Conservation (phyloP, 805 yeast genomes). For the Monosporozyma aerobia region DNA sequence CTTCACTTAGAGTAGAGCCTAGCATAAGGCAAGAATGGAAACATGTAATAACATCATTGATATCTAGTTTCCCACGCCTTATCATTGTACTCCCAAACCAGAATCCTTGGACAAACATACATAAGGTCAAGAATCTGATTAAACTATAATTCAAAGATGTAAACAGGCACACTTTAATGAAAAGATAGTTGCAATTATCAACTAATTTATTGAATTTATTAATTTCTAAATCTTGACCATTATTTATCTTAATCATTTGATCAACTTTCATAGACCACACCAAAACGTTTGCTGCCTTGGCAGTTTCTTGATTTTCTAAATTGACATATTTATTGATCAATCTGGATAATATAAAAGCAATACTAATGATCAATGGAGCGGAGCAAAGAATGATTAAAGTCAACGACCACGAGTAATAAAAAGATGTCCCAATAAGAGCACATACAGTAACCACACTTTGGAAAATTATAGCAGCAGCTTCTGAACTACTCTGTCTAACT, state of each 20-base stretch:
- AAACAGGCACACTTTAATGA: constrained; percentile 37
- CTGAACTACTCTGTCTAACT: constrained; percentile 56
- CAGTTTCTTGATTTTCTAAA: constrained; percentile 47
- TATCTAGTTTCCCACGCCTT: constrained; percentile 35
- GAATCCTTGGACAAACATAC: constrained; percentile 84
- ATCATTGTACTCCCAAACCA: constrained; percentile 81
- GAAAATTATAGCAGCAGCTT: constrained; percentile 48
- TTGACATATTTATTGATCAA: constrained; percentile 41
- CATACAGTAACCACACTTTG: constrained; percentile 45
- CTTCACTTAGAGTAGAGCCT: constrained; percentile 48
- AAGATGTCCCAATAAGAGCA: constrained; percentile 52
- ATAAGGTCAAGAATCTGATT: constrained; percentile 46
- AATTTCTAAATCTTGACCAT: constrained; percentile 47
- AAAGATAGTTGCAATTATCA: constrained; percentile 30
- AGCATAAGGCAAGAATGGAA: constrained; percentile 72
- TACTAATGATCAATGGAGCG: constrained; percentile 52
- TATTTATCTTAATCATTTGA: constrained; percentile 50
- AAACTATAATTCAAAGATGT: constrained; percentile 47
- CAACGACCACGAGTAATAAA: constrained; percentile 76
- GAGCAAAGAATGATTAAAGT: constrained; percentile 70
- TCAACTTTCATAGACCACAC: constrained; percentile 64
- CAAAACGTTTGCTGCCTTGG: constrained; percentile 48
- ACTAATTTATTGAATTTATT: constrained; percentile 32
- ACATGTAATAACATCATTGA: constrained; percentile 69
- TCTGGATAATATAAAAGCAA: constrained; percentile 43